Conservation (phyloP, 768 basidiomycete species). For the Dacryopinax spathularia region DNA sequence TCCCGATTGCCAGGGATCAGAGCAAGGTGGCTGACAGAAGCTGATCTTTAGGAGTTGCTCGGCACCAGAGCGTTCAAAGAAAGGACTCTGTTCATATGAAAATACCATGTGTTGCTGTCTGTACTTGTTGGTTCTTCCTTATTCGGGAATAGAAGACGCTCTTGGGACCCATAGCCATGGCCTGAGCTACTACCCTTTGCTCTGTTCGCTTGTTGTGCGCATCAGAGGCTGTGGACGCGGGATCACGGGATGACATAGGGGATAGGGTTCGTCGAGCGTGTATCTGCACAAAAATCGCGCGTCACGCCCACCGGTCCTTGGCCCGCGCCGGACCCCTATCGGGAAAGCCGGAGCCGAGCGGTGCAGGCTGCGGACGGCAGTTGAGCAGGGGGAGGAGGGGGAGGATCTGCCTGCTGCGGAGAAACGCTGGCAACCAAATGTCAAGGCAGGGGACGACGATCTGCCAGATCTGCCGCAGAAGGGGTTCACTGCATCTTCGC, state of each 20-base stretch:
- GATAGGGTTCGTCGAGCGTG: background rate
- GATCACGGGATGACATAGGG: slow-evolving; percentile 1
- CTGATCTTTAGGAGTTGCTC: slow-evolving; percentile 19
- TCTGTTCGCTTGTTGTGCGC: background rate
- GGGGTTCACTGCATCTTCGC: background rate
- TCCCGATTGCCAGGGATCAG: background rate
- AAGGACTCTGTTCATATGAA: slow-evolving; percentile 18
- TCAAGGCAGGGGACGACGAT: too few species aligned
- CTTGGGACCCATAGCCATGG: too few species aligned
- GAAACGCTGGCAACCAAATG: too few species aligned
- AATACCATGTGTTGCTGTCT: background rate
- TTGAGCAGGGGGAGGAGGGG: background rate
- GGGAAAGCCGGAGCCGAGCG: background rate
- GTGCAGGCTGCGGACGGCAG: background rate
- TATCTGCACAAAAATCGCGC: too few species aligned
- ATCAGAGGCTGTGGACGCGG: background rate
- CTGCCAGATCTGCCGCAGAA: background rate
- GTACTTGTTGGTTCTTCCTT: background rate
- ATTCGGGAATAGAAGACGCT: background rate
- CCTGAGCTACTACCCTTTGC: too few species aligned
- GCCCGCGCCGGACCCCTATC: background rate
- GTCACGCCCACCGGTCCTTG: background rate
- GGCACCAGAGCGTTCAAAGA: slow-evolving; percentile 28
- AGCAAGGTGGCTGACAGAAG: background rate
- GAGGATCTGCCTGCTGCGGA: background rate